Evolutionary conservation across 108 stramenopile genomes (phyloP), one percentile per base, ranked within the genome.

Genomic region (Cafeteria roenbergensis): DNA sequence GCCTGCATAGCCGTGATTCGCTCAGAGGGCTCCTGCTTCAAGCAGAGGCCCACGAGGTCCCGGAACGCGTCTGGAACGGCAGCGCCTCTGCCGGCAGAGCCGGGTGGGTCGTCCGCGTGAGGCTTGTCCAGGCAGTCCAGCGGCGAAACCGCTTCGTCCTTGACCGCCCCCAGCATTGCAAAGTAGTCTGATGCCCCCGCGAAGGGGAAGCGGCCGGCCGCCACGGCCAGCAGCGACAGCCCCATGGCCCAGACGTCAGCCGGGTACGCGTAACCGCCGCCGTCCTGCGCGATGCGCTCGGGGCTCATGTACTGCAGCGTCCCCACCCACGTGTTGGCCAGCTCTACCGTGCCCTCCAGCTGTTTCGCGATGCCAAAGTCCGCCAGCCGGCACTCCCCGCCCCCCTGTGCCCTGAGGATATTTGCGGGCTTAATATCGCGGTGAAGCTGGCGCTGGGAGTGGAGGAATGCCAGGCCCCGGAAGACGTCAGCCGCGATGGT

Each of bases 1-100:
- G 89, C 71, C 62, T 88, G 86, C 28, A 57, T 79, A 26, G 87
- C 87, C 60, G 77, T 75, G 24, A 87, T 87, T 37, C 90, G 77
- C 37, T 75, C 66, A 55, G 78, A 83, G 66, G 85, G 73, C 53
- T 84, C 85, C 32, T 76, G 70, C 51, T 84, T 86, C 29, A 97
- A 67, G 67, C 92, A 93, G 31, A 74, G 54, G 17, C 80, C 58
- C 29, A 97, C 87, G 68, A 97, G 92, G 32, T 91, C 82, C 34
- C 80, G 66, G 1, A 91, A 92, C 63, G 81, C 75, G 9, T 69
- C 2, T 21, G 59, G 30, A 22, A 26, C 9, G 17, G 24, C 24
- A 22, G 8, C 21, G 17, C 24, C 2, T 53, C 17, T 3, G 52
- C 2, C 52, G 9, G 24, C 21, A 2, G 20, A 21, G 52, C 52